Base-by-base conservation (phyloP, 2,329 filamentous ascomycete genomes). In the Claviceps maximensis region DNA sequence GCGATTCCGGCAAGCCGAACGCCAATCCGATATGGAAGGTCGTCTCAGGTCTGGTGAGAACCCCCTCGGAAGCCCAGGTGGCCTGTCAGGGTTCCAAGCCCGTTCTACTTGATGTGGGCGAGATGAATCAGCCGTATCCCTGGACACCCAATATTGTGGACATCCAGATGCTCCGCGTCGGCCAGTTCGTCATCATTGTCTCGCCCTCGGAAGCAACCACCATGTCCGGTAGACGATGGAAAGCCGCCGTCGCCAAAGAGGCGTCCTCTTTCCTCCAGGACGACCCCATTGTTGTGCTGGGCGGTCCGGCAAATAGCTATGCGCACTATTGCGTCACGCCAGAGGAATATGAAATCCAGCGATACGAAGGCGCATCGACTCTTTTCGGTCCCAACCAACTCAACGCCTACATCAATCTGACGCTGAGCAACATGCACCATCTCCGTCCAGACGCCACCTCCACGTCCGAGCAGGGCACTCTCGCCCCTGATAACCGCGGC, bases 61-160 rank as follows among this genome's bases (percentile, higher is more conserved):
- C 76, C 23, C 89, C 91, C 0, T 80, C 77, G 0, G 67, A 80
- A 5, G 76, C 81, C 54, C 91, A 96, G 64, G 75, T 75, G 53
- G 74, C 72, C 1, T 97, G 91, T 61, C 91, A 97, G 59, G 75
- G 74, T 25, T 79, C 84, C 1, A 96, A 97, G 65, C 86, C 88
- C 0, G 84, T 97, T 53, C 74, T 97, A 0, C 78, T 97, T 1
- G 90, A 96, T 59, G 88, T 95, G 1, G 91, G 91, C 41, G 84
- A 89, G 63, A 79, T 89, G n/a, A 72, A 74, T 3, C 70, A 69
- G 10, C 91, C 91, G 0, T 96, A 96, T 67, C 73, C 80, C 7
- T 97, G 91, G 91, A 83, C 86, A 0, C 88, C 91, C 1, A 96
- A 96, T 60, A 82, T 96, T 47, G 89, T 95, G 47, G 89, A 96